phyloP scores from a whole-genome alignment of 2,329 filamentous ascomycete species.

The Trichoderma sp. region DNA sequence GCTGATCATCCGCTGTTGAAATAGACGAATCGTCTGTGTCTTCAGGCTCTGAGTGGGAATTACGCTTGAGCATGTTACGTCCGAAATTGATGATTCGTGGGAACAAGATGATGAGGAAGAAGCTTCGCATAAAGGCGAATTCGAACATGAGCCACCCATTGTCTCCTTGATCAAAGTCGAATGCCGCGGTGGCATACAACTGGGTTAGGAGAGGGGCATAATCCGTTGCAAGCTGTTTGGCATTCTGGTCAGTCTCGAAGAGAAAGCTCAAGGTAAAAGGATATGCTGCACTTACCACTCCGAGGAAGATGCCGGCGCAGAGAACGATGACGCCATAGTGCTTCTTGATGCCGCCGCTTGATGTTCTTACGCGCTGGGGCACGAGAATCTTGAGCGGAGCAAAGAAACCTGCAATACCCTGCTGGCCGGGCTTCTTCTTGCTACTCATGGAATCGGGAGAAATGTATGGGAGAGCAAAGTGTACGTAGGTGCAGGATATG shows the following conservation, averaged over 20 bases:
- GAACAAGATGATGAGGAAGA: slow-evolving; percentile 58
- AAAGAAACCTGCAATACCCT: slow-evolving; percentile 55
- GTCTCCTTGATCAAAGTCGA: slow-evolving; percentile 55
- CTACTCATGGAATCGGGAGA: slow-evolving; percentile 39
- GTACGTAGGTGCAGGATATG: slow-evolving; percentile 44
- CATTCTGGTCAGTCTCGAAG: neutral
- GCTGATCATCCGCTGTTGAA: slow-evolving; percentile 7
- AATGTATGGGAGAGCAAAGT: slow-evolving; percentile 51
- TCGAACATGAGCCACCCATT: slow-evolving; percentile 60
- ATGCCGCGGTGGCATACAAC: slow-evolving; percentile 58
- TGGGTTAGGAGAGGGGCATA: slow-evolving; percentile 65
- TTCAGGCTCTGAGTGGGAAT: neutral
- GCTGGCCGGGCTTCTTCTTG: slow-evolving; percentile 31
- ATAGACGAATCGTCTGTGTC: slow-evolving; percentile 1
- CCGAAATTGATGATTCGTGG: slow-evolving; percentile 54
- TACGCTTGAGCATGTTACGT: slow-evolving; percentile 25
- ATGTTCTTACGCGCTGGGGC: slow-evolving; percentile 56
- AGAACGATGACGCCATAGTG: slow-evolving; percentile 66
- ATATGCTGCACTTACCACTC: slow-evolving; percentile 47
- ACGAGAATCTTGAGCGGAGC: slow-evolving; percentile 63
- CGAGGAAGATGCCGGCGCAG: slow-evolving; percentile 65
- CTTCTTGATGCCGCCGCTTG: slow-evolving; percentile 50
- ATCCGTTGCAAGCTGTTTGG: slow-evolving; percentile 60
- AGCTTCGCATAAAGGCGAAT: slow-evolving; percentile 54
- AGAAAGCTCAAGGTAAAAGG: neutral